A percentile compares a stretch with the other conserved stretches of the same genome.
Conservation (phyloP, 1,284 basidiomycete species). For the Volvariella surrecta region DNA sequence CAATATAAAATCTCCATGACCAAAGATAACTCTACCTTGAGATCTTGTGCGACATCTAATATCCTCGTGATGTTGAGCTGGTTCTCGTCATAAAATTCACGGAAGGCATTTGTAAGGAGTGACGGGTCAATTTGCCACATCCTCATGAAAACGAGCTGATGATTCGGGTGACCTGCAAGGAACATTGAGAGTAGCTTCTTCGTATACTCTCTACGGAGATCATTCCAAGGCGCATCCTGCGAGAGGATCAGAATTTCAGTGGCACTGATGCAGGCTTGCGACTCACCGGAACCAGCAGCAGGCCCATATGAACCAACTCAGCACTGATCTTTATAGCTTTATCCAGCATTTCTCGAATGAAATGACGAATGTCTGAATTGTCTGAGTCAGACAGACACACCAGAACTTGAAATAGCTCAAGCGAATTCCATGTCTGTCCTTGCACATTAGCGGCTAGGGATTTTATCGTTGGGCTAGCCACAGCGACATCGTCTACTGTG, state of each 20-base stretch:
- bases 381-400: slow-evolving; percentile 71
- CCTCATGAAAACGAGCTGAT: slow-evolving; percentile 94
- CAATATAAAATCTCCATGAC: slow-evolving; percentile 4
- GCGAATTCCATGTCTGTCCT: slow-evolving; percentile 88
- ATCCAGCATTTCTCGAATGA: slow-evolving; percentile 84
- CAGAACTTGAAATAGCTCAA: slow-evolving; percentile 88
- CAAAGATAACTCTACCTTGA: slow-evolving; percentile 57
- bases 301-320: slow-evolving; percentile 89
- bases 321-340: slow-evolving; percentile 90
- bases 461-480: slow-evolving; percentile 82
- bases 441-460: slow-evolving; percentile 80
- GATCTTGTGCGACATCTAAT: slow-evolving; percentile 90
- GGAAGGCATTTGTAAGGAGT: slow-evolving; percentile 81
- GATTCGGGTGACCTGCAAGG: slow-evolving; percentile 86
- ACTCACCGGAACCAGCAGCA: slow-evolving; percentile 84
- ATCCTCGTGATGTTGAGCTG: slow-evolving; percentile 92
- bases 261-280: not conserved
- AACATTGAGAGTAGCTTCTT: slow-evolving; percentile 87
- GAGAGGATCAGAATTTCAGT: slow-evolving; percentile 4
- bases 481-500: slow-evolving; percentile 78
- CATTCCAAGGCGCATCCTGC: slow-evolving; percentile 78
- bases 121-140: slow-evolving; percentile 87
- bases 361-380: slow-evolving; percentile 58
- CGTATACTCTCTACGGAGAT: slow-evolving; percentile 81
- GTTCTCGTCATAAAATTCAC: slow-evolving; percentile 88